Evolutionary conservation across 1,284 basidiomycete species (phyloP), one percentile per base, ranked within the genome.

Genomic region (Microbotryomycetes sp.): DNA sequence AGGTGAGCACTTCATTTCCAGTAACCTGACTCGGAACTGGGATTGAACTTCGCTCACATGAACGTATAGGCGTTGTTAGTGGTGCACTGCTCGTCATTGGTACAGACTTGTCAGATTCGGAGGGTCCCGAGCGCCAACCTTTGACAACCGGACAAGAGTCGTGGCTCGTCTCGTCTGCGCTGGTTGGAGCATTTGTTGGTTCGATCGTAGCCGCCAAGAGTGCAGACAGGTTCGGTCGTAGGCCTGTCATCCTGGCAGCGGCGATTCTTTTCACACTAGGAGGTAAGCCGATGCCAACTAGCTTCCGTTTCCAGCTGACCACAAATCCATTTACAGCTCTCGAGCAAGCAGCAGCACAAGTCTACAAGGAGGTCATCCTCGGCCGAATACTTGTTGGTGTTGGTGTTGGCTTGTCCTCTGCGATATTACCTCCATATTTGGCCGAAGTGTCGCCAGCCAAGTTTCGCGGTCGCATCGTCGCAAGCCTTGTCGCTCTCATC

Each of bases 331-430:
- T n/a, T n/a, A n/a, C 76, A 31, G 76, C 76, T 6, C 50, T 78
- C 49, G 66, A 78, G 30, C 76, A 77, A 63, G 74, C 74, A 23
- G 67, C 65, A 0, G 66, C 66, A 15, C 56, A 61, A 46, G 59
- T 65, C 22, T 65, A 55, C 56, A 73, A 74, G 30, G 73, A 71
- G 59, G 68, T 72, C 28, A 71, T 76, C 25, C 66, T 73, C 26
- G 75, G 75, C 15, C 71, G 78, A 5, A 68, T 79, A 28, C 55
- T 80, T 5, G 72, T 80, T 25, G 79, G 78, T 3, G 54, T 75
- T 9, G 77, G 74, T 4, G 74, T 77, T 28, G 72, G 75, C 1
- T 72, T 76, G 0, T 74, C 76, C 7, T 72, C 74, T 1, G 72
- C 71, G 31, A 66, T 76, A 26, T 73, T 75, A 1, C 76, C 77